Base-by-base conservation (phyloP, 164 flowering plant genomes). In the Magnolia kwangsiensis region DNA sequence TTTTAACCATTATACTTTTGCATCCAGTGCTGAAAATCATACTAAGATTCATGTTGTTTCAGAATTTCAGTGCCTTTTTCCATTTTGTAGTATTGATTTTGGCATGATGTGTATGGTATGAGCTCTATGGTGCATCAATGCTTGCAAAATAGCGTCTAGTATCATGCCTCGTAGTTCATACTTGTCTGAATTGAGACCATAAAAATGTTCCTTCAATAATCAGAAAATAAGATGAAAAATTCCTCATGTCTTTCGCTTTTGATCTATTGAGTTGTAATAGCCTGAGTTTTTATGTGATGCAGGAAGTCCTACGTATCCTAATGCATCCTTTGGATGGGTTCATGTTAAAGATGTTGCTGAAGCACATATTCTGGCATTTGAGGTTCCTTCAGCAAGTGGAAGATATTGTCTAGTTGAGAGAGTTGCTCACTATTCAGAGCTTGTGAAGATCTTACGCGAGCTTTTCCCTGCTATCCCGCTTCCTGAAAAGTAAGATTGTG, bases 301-400 rank as follows among this genome's bases (percentile, higher is more conserved):
- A 85, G 94, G 89, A 64, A 63, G 84, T 0, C 69, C 82, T 14
- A 83, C 89, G 66, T 86, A 70, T 74, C 83, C 78, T 7, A 85
- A 85, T 82, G 8, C 75, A 19, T 51, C 82, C 13, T 77, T 80
- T 61, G 86, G 87, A 75, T 89, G 87, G 87, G 85, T 89, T 65
- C 68, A 85, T 78, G 89, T 88, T 21, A 86, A 81, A 83, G 90
- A 90, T 86, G 91, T 90, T 51, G 92, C 88, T 10, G 61, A 69
- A 49, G 92, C 94, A 21, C 91, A 90, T 81, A 81, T 91, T 80
- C 81, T 77, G 70, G 94, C 91, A 74, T 84, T 83, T 85, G 92
- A 89, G 81, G 76, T 76, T 77, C 83, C 91, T 79, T 84, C 90
- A 61, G 90, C 91, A 11, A 80, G 72, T 72, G 93, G 93, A 73